Conservation (phyloP, 805 yeast genomes). For the Metschnikowia dekortorum region DNA sequence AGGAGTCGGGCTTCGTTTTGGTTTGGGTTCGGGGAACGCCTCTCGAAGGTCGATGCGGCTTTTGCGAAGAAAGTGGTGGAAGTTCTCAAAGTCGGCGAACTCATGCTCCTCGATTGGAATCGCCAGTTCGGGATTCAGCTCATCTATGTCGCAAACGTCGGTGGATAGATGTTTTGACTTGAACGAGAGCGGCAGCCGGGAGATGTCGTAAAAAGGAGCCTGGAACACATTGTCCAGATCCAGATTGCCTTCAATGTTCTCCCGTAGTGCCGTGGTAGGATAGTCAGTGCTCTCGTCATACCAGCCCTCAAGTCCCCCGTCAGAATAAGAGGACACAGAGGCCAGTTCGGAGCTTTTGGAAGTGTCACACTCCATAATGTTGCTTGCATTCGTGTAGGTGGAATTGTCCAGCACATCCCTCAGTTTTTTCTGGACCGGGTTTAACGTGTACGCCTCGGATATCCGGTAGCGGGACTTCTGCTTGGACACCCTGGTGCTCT, state of each 20-base stretch:
- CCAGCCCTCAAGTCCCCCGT: conserved; percentile 1
- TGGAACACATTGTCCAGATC: background rate
- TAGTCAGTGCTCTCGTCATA: background rate
- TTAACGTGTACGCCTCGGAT: conserved; percentile 33
- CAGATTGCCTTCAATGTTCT: background rate
- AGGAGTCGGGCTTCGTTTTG: conserved; percentile 16
- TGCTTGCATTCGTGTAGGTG: conserved; percentile 12
- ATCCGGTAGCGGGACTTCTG: conserved; percentile 40
- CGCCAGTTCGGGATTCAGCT: conserved; percentile 2
- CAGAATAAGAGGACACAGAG: conserved; percentile 1
- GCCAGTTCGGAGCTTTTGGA: background rate
- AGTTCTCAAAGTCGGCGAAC: conserved; percentile 21
- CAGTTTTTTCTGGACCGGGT: conserved; percentile 25
- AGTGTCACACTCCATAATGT: conserved; percentile 10
- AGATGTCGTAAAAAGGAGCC: background rate
- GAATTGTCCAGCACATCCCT: conserved; percentile 14
- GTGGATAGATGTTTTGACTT: background rate
- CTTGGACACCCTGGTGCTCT: conserved; percentile 28
- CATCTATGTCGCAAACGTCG: conserved; percentile 5
- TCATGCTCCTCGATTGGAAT: background rate
- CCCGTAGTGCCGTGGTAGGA: background rate
- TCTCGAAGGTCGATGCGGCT: conserved; percentile 29
- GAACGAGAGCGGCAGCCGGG: conserved; percentile 8
- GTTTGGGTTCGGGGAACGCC: conserved; percentile 26
- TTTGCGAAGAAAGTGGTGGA: conserved; percentile 26